These are phyloP conservation scores for Bipolaris victoriae DNA, from an alignment of 2,329 filamentous ascomycete species.

Conservation along the genomic window DNA sequence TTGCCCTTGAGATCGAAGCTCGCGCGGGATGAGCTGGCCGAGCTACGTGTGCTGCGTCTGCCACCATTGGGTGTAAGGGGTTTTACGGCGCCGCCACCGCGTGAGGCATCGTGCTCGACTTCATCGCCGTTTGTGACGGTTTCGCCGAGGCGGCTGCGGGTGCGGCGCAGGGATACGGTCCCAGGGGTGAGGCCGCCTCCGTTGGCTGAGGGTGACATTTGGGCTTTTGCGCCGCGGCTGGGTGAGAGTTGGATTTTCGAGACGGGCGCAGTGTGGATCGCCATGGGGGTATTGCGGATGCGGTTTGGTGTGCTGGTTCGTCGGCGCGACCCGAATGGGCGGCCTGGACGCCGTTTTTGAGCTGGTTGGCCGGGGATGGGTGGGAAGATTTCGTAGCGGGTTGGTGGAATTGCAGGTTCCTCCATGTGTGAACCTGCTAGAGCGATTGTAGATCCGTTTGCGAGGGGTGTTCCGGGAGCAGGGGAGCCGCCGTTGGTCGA, in stretches of 20 bases:
- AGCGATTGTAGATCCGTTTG: constrained; percentile 39
- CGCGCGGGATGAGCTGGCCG: constrained; percentile 36
- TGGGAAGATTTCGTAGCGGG: constrained; percentile 80
- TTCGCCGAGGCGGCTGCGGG: constrained; percentile 53
- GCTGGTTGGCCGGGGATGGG: constrained; percentile 61
- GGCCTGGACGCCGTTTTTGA: constrained; percentile 43
- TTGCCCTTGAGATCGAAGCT: constrained; percentile 39
- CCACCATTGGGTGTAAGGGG: constrained; percentile 34
- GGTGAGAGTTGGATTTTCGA: constrained; percentile 42
- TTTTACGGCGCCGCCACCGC: constrained; percentile 37
- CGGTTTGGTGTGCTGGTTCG: constrained; percentile 46
- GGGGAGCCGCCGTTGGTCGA: constrained; percentile 41
- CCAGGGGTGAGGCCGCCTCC: constrained; percentile 34
- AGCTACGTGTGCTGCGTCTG: constrained; percentile 38
- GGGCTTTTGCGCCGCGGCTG: constrained; percentile 34
- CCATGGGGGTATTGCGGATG: constrained; percentile 30
- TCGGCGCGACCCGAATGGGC: constrained; percentile 48
- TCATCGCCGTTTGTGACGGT: constrained; percentile 48
- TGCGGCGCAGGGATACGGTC: constrained; percentile 44
- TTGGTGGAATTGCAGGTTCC: constrained; percentile 65
- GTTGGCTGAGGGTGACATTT: constrained; percentile 37
- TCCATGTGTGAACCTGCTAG: constrained; percentile 39
- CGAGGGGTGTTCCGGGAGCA: constrained; percentile 40
- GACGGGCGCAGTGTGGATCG: constrained; percentile 41
- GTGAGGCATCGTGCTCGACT: constrained; percentile 23